Conservation (phyloP, 2,329 filamentous ascomycete genomes). For the Fusarium sp. region DNA sequence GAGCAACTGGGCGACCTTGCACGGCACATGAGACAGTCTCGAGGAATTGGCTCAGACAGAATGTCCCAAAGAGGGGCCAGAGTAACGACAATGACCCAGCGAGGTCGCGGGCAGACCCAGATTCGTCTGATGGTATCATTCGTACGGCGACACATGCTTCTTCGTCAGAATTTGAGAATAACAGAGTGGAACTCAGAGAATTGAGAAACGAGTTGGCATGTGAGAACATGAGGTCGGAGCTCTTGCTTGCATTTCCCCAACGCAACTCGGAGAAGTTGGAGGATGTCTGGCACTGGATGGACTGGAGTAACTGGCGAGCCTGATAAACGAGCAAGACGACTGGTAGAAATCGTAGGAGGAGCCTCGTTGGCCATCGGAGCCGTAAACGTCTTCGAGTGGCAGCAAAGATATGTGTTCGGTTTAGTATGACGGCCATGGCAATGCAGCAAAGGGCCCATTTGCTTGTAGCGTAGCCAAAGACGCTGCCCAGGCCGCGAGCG, state of each 20-base stretch:
- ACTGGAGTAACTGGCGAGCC: slow-evolving; percentile 77
- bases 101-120: slow-evolving; percentile 65
- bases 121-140: slow-evolving; percentile 71
- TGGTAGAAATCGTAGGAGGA: slow-evolving; percentile 77
- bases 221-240: slow-evolving; percentile 76
- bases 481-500: slow-evolving; percentile 79
- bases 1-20: slow-evolving; percentile 81
- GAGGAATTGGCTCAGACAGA: slow-evolving; percentile 83
- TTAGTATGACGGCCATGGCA: slow-evolving; percentile 86
- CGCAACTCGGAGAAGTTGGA: slow-evolving; percentile 76
- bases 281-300: slow-evolving; percentile 92
- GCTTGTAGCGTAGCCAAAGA: slow-evolving; percentile 91
- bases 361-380: slow-evolving; percentile 77
- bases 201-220: slow-evolving; percentile 78
- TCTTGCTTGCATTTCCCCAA: slow-evolving; percentile 75
- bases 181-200: slow-evolving; percentile 74
- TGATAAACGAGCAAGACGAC: slow-evolving; percentile 78
- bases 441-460: slow-evolving; percentile 93
- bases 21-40: slow-evolving; percentile 90
- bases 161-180: slow-evolving; percentile 80
- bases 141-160: slow-evolving; percentile 79
- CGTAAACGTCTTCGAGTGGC: slow-evolving; percentile 85
- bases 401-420: slow-evolving; percentile 93
- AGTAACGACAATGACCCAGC: slow-evolving; percentile 81
- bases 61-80: slow-evolving; percentile 79